Base-by-base conservation (phyloP, 768 basidiomycete genomes). In the Mycena rebaudengoi region DNA sequence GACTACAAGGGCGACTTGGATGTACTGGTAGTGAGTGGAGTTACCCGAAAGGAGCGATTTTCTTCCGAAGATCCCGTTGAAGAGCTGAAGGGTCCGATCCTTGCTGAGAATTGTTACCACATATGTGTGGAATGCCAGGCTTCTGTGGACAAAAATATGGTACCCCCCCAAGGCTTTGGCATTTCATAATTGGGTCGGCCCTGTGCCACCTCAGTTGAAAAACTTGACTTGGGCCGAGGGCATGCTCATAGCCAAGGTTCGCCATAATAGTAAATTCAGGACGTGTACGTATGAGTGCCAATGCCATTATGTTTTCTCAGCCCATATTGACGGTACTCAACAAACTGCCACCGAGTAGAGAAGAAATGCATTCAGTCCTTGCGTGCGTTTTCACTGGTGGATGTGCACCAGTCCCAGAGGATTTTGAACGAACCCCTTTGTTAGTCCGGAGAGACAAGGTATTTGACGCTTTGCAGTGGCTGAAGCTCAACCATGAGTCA, bases 171-270 rank as follows among this genome's bases (percentile, higher is more conserved):
- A 25, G 14, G 50, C 37, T 0, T 33, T 65, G 2, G 45, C 43
- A 1, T 49, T 51, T 2, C 25, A 45, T 21, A 54, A 78, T 3
- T 81, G 79, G 78, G 8, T 81, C 5, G 80, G 80, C 10, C 66
- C 74, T n/a, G 68, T 78, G 1, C 80, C 77, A 6, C 6, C 39
- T 2, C 64, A 66, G 10, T 56, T 81, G 3, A 18, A 50, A 20
- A 40, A 40, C 5, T 55, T 81, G 1, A 71, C 45, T 1, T 76
- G 68, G 40, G 63, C 65, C 3, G 79, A 81, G 53, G 65, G 73
- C 37, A 6, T 72, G 23, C 20, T 76, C 29, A 67, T 76, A 11
- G 62, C 73, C 21, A 46, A 69, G 4, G 69, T 71, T 56, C 28
- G 74, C 1, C 70, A 70, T 30, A 78, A 74, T 39, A n/a, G 72